Base-by-base conservation (phyloP, 768 basidiomycete genomes). In the Xerocomellus intermedius region DNA sequence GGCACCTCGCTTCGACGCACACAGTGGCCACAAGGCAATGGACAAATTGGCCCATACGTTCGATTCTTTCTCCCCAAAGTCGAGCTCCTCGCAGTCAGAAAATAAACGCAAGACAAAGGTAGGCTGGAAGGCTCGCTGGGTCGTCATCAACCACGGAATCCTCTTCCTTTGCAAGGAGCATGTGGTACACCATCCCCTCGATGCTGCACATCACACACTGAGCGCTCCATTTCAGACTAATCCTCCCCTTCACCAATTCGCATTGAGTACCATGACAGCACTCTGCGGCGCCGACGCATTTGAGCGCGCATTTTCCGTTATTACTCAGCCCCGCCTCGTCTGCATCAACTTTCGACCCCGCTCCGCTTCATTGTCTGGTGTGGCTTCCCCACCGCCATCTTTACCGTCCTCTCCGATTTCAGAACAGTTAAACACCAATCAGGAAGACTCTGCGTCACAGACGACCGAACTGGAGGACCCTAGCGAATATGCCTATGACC, bases 101-200 rank as follows among this genome's bases (percentile, higher is more conserved):
- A 72, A 63, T 57, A 63, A 57, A 38, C 65, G 56, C 33, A 76
- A 64, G 64, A 61, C 66, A 58, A 77, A 76, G 54, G 55, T 82
- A 9, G 86, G 85, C 47, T 89, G 87, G 87, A 77, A 79, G 41
- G 75, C 81, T 17, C 71, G 84, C 5, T 87, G 84, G 81, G 73
- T 83, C 42, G 73, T 87, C n/a, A 77, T 89, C 28, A 73, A 76
- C 50, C 78, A 82, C 22, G 86, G 84, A 0, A 62, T 74, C 21
- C 65, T 89, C n/a, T 75, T 70, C 48, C 64, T 89, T 16, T 82
- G 75, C 61, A 82, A 79, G 61, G 75, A 79, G 24, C 75, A 79
- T 28, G 69, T 76, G 55, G 87, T 87, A 61, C 45, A 5, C 48
- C 36, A 50, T 78, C 73, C 24, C 26, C 49, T 48, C 43, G 26